Evolutionary conservation across 31 red algal genomes (phyloP).

Genomic region (Asparagopsis taxiformis): DNA sequence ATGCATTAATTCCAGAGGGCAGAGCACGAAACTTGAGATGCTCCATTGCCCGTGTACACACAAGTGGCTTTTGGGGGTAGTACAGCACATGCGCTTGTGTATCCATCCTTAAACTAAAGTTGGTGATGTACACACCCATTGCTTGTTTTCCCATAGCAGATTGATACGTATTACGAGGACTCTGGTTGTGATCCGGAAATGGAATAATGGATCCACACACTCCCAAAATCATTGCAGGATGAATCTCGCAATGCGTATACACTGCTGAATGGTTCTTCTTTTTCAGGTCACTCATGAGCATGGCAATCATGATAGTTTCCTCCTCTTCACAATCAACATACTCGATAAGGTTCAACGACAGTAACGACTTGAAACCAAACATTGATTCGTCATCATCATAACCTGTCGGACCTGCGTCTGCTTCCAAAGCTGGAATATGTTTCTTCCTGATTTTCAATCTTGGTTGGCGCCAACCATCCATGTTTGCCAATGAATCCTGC

Average conservation of each 20-base stretch:
- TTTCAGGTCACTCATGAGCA: slow-evolving; percentile 85
- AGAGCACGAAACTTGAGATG: slow-evolving; percentile 92
- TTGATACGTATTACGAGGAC: slow-evolving; percentile 99
- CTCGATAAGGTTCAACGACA: slow-evolving; percentile 72
- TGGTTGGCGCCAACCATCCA: slow-evolving; percentile 41
- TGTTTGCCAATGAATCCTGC: slow-evolving; percentile 22
- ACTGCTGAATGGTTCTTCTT: slow-evolving; percentile 57
- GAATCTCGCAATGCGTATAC: slow-evolving; percentile 97
- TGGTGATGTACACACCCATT: slow-evolving; percentile 96
- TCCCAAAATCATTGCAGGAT: slow-evolving; percentile 98
- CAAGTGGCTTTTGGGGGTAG: slow-evolving; percentile 97
- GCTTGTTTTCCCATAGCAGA: slow-evolving; percentile 99
- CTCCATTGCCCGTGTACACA: slow-evolving; percentile 88
- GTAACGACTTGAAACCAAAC: slow-evolving; percentile 42
- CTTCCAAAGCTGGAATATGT: slow-evolving; percentile 52
- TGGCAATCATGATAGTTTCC: slow-evolving; percentile 98
- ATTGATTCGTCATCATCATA: slow-evolving; percentile 19
- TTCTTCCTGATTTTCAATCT: slow-evolving; percentile 74
- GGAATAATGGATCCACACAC: slow-evolving; percentile 98
- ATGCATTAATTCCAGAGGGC: slow-evolving; percentile 97
- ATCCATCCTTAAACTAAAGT: slow-evolving; percentile 94
- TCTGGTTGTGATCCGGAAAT: slow-evolving; percentile 99
- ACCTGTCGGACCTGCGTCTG: slow-evolving; percentile 13
- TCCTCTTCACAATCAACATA: slow-evolving; percentile 98
- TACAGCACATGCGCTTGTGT: slow-evolving; percentile 96